Conservation (phyloP, 1,284 basidiomycete species). For the Mycena sp. region DNA sequence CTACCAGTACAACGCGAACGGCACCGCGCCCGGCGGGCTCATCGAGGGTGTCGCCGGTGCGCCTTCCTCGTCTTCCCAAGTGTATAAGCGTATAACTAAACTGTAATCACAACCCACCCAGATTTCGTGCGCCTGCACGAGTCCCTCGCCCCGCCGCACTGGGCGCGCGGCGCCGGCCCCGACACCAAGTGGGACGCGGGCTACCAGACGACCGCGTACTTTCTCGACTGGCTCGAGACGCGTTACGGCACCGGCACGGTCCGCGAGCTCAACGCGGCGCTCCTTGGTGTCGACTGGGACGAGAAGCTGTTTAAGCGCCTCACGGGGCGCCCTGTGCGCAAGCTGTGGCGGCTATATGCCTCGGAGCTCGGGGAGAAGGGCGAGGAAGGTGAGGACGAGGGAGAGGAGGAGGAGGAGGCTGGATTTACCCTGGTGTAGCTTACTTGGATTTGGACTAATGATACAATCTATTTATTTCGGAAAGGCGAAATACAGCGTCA, state of each 20-base stretch:
- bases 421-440: no score
- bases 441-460: no score
- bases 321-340: constrained; percentile 59
- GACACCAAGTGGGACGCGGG: no score
- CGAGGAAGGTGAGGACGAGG: not conserved
- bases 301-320: constrained; percentile 60
- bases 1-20: constrained; percentile 71
- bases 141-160: constrained; percentile 66
- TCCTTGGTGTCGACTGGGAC: constrained; percentile 61
- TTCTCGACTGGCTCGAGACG: constrained; percentile 75
- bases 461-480: no score
- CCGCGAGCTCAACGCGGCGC: constrained; percentile 60
- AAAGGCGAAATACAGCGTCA: no score
- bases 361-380: constrained; percentile 42
- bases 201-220: constrained; percentile 64
- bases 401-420: not conserved
- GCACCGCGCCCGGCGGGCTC: constrained; percentile 69
- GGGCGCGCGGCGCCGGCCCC: no score
- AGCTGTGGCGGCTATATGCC: constrained; percentile 67
- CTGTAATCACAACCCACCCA: constrained; percentile 37
- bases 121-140: constrained; percentile 76
- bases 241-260: constrained; percentile 63
- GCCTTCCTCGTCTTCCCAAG: constrained; percentile 22
- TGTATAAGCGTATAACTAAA: no score
- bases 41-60: constrained; percentile 80